Conservation (phyloP, 2,329 filamentous ascomycete genomes). For the Pseudogymnoascus sp. region DNA sequence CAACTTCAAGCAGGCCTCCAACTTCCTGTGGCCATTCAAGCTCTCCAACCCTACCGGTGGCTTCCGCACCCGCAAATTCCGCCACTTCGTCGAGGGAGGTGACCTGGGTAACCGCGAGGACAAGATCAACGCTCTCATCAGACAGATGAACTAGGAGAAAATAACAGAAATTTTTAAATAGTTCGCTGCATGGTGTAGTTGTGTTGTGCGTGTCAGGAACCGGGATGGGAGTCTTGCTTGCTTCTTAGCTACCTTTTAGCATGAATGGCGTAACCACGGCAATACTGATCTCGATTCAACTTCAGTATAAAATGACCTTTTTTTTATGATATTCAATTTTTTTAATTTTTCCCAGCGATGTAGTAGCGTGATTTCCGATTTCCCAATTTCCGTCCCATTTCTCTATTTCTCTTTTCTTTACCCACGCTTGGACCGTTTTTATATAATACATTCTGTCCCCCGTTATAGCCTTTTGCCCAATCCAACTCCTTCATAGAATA, state of each 20-base stretch:
- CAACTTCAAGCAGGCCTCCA: constrained; percentile 99
- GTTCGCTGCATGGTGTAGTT: constrained; percentile 9
- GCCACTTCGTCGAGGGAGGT: constrained; percentile 98
- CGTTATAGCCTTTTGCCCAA: not conserved
- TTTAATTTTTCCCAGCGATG: not conserved
- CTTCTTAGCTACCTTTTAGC: constrained; percentile 17
- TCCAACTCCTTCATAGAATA: not conserved
- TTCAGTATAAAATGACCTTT: constrained; percentile 5
- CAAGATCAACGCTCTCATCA: constrained; percentile 90
- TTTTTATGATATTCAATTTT: constrained; percentile 7
- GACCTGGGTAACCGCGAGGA: constrained; percentile 98
- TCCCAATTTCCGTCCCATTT: not conserved
- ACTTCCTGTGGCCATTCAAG: constrained; percentile 99
- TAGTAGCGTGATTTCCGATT: constrained; percentile 1
- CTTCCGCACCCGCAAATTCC: constrained; percentile 96
- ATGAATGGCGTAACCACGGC: constrained; percentile 18
- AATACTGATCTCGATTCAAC: constrained; percentile 10
- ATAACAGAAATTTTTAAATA: constrained; percentile 1
- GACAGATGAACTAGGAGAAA: constrained; percentile 86
- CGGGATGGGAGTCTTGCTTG: constrained; percentile 11
- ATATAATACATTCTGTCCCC: not conserved
- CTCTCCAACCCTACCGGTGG: constrained; percentile 96
- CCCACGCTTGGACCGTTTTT: not conserved
- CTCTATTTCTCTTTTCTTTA: not conserved
- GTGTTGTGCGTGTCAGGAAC: not conserved